phyloP scores from a whole-genome alignment of 1,139 yeast genomes.

The Zhuliangozyma parablackwelliae region DNA sequence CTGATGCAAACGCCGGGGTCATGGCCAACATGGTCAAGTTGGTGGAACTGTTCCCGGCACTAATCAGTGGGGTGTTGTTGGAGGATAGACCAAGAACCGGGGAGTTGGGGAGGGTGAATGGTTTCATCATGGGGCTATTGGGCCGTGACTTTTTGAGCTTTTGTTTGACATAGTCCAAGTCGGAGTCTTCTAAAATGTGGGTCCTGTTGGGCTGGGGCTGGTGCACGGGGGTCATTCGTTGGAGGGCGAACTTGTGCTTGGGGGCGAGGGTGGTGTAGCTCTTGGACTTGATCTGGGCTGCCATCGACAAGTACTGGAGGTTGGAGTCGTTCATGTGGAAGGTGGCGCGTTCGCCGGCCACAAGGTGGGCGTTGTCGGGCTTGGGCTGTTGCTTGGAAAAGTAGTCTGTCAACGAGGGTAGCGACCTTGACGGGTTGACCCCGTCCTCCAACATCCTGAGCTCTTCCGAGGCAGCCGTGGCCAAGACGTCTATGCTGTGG shows the following conservation, averaged over 20 bases:
- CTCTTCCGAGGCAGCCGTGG: slow-evolving; percentile 80
- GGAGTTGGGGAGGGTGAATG: slow-evolving; percentile 58
- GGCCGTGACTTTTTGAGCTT: slow-evolving; percentile 70
- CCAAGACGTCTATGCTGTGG: slow-evolving; percentile 65
- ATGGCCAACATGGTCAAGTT: slow-evolving; percentile 35
- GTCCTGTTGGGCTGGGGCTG: slow-evolving; percentile 6
- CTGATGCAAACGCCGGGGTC: slow-evolving; percentile 16
- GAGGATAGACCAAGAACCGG: slow-evolving; percentile 47
- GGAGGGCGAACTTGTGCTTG: slow-evolving; percentile 42
- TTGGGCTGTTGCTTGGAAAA: slow-evolving; percentile 21
- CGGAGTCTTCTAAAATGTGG: slow-evolving; percentile 39
- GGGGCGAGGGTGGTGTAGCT: slow-evolving; percentile 10
- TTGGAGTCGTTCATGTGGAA: slow-evolving; percentile 11
- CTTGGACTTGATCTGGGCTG: slow-evolving; percentile 17
- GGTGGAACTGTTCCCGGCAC: slow-evolving; percentile 44
- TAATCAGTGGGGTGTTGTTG: slow-evolving; percentile 41
- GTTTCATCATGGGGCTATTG: slow-evolving; percentile 42
- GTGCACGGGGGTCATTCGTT: slow-evolving; percentile 53
- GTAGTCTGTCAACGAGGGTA: slow-evolving; percentile 63
- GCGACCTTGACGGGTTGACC: slow-evolving; percentile 43
- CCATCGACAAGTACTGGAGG: slow-evolving; percentile 25
- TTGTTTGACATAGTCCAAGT: slow-evolving; percentile 44
- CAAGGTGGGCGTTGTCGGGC: neutral
- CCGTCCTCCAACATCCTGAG: slow-evolving; percentile 45
- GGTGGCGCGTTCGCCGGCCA: slow-evolving; percentile 1